Base-by-base conservation (phyloP, 805 yeast species). In the Myxozyma nipponensis region DNA sequence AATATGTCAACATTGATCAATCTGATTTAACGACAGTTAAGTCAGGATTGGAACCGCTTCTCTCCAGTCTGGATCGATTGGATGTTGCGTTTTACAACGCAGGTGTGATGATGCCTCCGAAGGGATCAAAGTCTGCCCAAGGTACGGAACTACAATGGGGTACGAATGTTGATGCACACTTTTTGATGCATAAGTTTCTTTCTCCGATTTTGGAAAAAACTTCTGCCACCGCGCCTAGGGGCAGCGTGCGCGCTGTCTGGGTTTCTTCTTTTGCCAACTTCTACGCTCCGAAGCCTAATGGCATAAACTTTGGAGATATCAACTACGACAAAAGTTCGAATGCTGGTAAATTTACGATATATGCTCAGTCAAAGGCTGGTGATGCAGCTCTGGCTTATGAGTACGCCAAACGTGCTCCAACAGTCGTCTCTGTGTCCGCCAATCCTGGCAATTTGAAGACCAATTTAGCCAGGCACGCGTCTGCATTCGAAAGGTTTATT, bases 61-160 rank as follows among this genome's bases (percentile, higher is more conserved):
- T 62, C 10, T 32, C 45, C 9, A 49, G 56, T 13, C 65, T 68
- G 19, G 50, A 58, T 3, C 54, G 62, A 4, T 49, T 75, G 35
- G 69, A 75, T 45, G 65, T 70, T 1, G 63, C 69, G 19, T 62
- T 73, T 21, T 69, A 72, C 54, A 75, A 74, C 54, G 77, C 77
- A 5, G 76, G 75, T 39, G 70, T 74, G 1, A 69, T 71, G 72
- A 49, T 45, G 13, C 46, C 49, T n/a, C 53, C 54, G 4, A 23
- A 30, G 1, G 46, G 44, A 1, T 18, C 69, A 9, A 49, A 44
- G 34, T 67, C 79, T 3, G 50, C 59, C 18, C 81, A 77, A 62
- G 78, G 77, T 2, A 67, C 64, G 46, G 81, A 77, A 44, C 49
- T 65, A 28, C 76, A 73, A 47, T 60, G 74, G 36, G 81, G 77